Base-by-base conservation (phyloP, 495 filamentous ascomycete genomes). In the Chaetomium tenue region DNA sequence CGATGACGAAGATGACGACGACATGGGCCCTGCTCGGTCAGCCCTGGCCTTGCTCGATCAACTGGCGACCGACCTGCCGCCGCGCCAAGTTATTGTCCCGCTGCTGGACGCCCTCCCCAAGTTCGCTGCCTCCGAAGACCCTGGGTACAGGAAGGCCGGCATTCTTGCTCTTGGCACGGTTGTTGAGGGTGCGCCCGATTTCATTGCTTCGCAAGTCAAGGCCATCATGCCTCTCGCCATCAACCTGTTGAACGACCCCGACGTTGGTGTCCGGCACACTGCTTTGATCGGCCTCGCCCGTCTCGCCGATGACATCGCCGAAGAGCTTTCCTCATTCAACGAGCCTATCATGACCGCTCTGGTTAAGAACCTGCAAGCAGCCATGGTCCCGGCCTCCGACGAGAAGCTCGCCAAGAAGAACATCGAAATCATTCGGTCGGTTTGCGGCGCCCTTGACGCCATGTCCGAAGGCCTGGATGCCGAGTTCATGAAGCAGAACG, bases 171-270 rank as follows among this genome's bases (percentile, higher is more conserved):
- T 98, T 5, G 94, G 93, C 60, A 95, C 91, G 81, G 92, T 90
- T 69, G 94, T 96, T 58, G 94, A 98, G 78, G 94, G 94, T 66
- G 95, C 94, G 42, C 94, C 94, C 9, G 94, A 97, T 70, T 97
- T 97, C 77, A 89, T 97, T 69, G 89, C 88, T 64, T 94, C 91
- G 11, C 92, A 97, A 80, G 84, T 96, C 71, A 82, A 87, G 71
- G 85, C 88, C 65, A 88, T 96, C 71, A 88, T 97, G 76, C 95
- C 94, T 44, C 82, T 90, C 62, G 87, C 97, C 62, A 81, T 97
- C 51, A 87, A 87, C 72, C 85, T 98, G 9, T 84, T 98, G 22
- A 88, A 89, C 68, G 94, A 98, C 69, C 81, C 83, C 5, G 91
- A 91, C 58, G 78, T 86, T 66, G 87, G 87, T 72, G 94, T 98